These are phyloP conservation scores for Talaromyces trachyspermus DNA, from an alignment of 495 filamentous ascomycete species.

Conservation along the genomic window DNA sequence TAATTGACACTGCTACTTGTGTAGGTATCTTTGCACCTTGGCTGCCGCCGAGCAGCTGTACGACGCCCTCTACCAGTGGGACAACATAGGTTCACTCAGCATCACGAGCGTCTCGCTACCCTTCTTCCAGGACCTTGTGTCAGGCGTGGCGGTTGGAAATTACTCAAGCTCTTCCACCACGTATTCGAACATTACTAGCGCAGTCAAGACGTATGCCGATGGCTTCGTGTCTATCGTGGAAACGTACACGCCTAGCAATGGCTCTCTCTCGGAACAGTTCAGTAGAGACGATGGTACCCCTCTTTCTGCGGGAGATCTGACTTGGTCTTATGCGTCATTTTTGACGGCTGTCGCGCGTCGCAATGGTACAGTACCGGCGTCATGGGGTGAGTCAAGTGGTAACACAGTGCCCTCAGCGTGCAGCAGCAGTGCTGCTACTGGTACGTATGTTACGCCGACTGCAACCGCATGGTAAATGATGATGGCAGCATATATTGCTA, in stretches of 20 bases:
- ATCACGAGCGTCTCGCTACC: constrained; percentile 45
- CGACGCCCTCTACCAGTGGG: constrained; percentile 54
- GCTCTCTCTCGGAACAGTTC: constrained; percentile 56
- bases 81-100: constrained; percentile 39
- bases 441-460: neutral
- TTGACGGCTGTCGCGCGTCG: constrained; percentile 43
- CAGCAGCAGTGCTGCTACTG: constrained; percentile 11
- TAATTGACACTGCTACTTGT: constrained; percentile 52
- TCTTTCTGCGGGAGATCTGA: constrained; percentile 51
- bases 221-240: constrained; percentile 51
- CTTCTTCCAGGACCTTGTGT: constrained; percentile 50
- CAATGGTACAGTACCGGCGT: constrained; percentile 37
- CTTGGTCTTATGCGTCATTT: constrained; percentile 65
- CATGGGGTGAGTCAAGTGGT: constrained; percentile 41
- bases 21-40: constrained; percentile 53
- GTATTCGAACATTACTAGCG: constrained; percentile 44
- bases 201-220: constrained; percentile 56
- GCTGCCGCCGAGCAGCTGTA: constrained; percentile 62
- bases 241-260: constrained; percentile 43
- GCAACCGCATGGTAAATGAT: constrained; percentile 2
- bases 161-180: constrained; percentile 37
- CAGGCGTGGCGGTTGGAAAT: constrained; percentile 41
- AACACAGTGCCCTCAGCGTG: constrained; percentile 32
- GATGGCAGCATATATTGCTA: too few relatives aligned
- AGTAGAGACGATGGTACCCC: constrained; percentile 43